Evolutionary conservation across 2,329 filamentous ascomycete genomes (phyloP).

Genomic region (Penicillium brevicompactum): DNA sequence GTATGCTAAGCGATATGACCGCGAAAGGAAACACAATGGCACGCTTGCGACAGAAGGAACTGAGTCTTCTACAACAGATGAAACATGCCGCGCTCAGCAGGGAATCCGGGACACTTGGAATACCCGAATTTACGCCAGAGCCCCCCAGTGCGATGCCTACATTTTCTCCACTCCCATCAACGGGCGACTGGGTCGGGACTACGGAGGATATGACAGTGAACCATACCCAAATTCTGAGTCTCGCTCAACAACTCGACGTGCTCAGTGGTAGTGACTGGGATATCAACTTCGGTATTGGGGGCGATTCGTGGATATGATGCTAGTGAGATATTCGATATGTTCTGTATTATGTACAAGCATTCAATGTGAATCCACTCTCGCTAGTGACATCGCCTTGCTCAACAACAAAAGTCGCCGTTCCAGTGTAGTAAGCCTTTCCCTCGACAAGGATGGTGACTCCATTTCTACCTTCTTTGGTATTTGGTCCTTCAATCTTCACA

Average conservation of each 20-base stretch:
- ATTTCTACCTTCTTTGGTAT: background rate
- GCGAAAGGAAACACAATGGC: background rate
- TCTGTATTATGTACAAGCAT: background rate
- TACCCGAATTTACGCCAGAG: too few species aligned
- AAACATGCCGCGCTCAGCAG: background rate
- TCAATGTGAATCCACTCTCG: conserved; percentile 23
- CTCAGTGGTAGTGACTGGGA: background rate
- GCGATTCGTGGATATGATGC: background rate
- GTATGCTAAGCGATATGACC: background rate
- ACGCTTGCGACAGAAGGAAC: background rate
- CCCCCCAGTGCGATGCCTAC: background rate
- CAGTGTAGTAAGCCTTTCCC: conserved; percentile 37
- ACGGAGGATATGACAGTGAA: background rate
- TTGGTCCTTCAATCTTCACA: background rate
- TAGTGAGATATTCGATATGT: background rate
- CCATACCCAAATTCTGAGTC: background rate
- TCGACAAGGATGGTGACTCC: conserved; percentile 33
- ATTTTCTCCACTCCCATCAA: background rate
- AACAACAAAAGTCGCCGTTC: conserved; percentile 29
- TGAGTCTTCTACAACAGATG: background rate
- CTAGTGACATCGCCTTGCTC: conserved; percentile 31
- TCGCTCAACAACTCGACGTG: background rate
- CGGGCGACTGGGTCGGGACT: background rate
- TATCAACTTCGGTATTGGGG: background rate
- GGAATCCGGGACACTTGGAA: background rate